These are phyloP conservation scores for Ophiocordyceps unilateralis DNA, from an alignment of 2,329 filamentous ascomycete genomes.

Conservation along the genomic window DNA sequence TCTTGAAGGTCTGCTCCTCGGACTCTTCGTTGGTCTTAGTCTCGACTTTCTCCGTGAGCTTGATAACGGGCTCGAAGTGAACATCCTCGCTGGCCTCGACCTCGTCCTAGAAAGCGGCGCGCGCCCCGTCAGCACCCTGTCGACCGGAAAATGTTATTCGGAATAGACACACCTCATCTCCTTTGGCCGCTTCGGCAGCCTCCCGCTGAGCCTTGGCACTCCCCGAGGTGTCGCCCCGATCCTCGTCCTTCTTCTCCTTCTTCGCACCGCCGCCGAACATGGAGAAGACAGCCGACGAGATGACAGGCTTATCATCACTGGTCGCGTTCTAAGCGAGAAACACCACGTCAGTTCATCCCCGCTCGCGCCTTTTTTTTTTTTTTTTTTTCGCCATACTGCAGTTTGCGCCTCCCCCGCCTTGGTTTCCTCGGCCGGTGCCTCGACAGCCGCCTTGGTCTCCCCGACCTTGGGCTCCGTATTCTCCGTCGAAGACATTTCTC, in stretches of 20 bases:
- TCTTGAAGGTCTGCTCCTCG: slow-evolving; percentile 97
- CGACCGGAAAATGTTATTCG: too few species aligned
- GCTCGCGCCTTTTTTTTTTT: not conserved
- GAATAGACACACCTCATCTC: slow-evolving; percentile 32
- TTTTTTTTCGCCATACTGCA: not conserved
- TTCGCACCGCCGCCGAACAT: slow-evolving; percentile 98
- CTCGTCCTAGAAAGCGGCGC: slow-evolving; percentile 45
- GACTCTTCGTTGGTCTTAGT: slow-evolving; percentile 96
- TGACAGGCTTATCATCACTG: slow-evolving; percentile 19
- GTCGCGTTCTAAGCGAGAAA: slow-evolving; percentile 4
- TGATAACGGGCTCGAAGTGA: slow-evolving; percentile 93
- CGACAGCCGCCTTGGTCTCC: slow-evolving; percentile 18
- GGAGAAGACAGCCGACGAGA: slow-evolving; percentile 63
- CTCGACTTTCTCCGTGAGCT: slow-evolving; percentile 91
- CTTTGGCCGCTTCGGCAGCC: slow-evolving; percentile 39
- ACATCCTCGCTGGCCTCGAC: slow-evolving; percentile 79
- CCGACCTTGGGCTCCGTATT: slow-evolving; percentile 37
- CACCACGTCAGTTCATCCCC: not conserved
- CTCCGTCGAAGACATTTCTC: slow-evolving; percentile 31
- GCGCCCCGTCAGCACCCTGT: not conserved
- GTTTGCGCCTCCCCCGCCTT: slow-evolving; percentile 1
- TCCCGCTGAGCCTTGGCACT: slow-evolving; percentile 66
- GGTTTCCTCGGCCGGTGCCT: slow-evolving; percentile 6
- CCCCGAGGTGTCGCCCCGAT: slow-evolving; percentile 72
- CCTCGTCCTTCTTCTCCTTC: slow-evolving; percentile 84